phyloP scores from a whole-genome alignment of 192 early-diverging fungal genomes.

The Coemansia sp. region DNA sequence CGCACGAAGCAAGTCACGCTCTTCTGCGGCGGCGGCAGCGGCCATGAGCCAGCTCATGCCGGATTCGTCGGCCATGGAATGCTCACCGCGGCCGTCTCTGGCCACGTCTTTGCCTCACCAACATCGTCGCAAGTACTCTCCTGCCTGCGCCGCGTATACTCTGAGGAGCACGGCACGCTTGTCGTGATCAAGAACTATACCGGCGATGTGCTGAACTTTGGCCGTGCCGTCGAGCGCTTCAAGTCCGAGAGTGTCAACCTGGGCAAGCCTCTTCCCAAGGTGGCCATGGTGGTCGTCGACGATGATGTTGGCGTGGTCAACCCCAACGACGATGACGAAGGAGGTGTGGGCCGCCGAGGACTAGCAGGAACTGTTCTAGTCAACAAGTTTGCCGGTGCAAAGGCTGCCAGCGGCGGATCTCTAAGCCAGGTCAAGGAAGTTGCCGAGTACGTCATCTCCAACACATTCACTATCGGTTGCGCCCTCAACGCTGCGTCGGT shows the following conservation, averaged over 20 bases:
- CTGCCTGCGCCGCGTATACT: slow-evolving; percentile 66
- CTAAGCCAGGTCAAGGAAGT: slow-evolving; percentile 61
- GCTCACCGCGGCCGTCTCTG: slow-evolving; percentile 78
- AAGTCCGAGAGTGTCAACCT: slow-evolving; percentile 69
- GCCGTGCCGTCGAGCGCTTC: slow-evolving; percentile 75
- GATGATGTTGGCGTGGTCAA: slow-evolving; percentile 83
- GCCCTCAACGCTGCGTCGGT: slow-evolving; percentile 75
- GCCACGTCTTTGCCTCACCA: slow-evolving; percentile 87
- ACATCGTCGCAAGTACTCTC: slow-evolving; percentile 76
- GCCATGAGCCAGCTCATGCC: slow-evolving; percentile 85
- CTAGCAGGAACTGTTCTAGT: slow-evolving; percentile 78
- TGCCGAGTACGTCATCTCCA: slow-evolving; percentile 61
- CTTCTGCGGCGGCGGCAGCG: slow-evolving; percentile 80
- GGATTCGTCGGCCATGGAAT: slow-evolving; percentile 76
- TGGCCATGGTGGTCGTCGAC: slow-evolving; percentile 75
- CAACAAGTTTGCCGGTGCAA: slow-evolving; percentile 81
- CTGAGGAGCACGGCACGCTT: slow-evolving; percentile 67
- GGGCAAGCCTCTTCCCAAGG: slow-evolving; percentile 54
- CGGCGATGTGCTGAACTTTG: slow-evolving; percentile 79
- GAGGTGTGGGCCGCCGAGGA: slow-evolving; percentile 75
- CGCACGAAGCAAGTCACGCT: slow-evolving; percentile 70
- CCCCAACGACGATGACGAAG: slow-evolving; percentile 60
- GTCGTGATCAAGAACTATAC: slow-evolving; percentile 91
- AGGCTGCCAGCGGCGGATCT: slow-evolving; percentile 62
- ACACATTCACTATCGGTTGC: slow-evolving; percentile 81